A percentile compares a stretch with the other conserved stretches of the same genome.
phyloP scores from a whole-genome alignment of 176 grass and related monocot species.

The Thinopyrum elongatum region DNA sequence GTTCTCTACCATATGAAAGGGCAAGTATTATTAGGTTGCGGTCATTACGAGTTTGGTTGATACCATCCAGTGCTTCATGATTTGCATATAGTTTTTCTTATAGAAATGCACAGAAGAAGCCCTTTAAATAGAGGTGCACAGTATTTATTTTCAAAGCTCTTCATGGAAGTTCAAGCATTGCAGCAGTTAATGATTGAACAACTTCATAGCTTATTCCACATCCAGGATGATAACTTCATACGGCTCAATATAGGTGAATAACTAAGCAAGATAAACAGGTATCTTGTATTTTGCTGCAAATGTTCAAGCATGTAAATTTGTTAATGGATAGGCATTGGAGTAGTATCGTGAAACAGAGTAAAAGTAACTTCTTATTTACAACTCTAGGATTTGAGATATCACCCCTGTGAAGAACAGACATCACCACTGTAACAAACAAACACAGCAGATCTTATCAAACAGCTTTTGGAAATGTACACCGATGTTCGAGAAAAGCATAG shows the following conservation, averaged over 20 bases:
- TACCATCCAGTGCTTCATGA: background rate
- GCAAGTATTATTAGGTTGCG: no score
- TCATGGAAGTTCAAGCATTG: background rate
- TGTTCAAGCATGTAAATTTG: background rate
- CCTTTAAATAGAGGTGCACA: background rate
- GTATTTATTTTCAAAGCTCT: constrained; percentile 1
- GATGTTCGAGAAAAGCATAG: background rate
- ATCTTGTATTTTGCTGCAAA: constrained; percentile 2
- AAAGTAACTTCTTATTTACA: constrained; percentile 34
- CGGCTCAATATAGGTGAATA: background rate
- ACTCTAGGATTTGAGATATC: constrained; percentile 22
- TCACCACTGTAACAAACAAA: constrained; percentile 12
- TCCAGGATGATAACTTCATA: constrained; percentile 4
- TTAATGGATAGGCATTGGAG: background rate
- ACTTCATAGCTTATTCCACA: background rate
- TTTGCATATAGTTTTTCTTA: background rate
- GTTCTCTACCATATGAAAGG: no score
- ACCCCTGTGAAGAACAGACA: constrained; percentile 5
- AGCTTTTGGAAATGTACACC: constrained; percentile 40
- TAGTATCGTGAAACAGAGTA: constrained; percentile 26
- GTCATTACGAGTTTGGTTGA: no score
- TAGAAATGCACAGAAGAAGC: constrained; percentile 15
- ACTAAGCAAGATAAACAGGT: background rate
- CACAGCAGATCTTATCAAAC: constrained; percentile 13
- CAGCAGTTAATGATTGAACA: constrained; percentile 11